Evolutionary conservation across 1,139 yeast species (phyloP), one percentile per base, ranked within the genome.

Genomic region (Lodderomyces parapsilosis): DNA sequence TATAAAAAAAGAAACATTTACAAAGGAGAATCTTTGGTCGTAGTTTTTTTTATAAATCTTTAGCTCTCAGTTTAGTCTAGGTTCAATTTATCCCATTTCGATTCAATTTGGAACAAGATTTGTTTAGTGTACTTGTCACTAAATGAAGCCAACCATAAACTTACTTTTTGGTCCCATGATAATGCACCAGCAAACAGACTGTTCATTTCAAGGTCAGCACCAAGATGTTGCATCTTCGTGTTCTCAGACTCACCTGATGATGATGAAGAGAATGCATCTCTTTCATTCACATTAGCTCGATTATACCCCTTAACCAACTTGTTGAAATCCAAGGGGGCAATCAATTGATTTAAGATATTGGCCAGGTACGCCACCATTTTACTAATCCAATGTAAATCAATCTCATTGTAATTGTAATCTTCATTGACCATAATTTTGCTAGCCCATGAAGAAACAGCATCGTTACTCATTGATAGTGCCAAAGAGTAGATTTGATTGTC

Each of bases 341-440:
- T 43, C 4, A 64, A 40, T 38, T 61, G 59, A 44, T 59, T 60
- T 6, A 68, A 41, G 27, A 55, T 56, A 42, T 66, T 60, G 0
- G 72, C 54, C 9, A 72, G 58, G 7, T 52, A 43, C 0, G 74
- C 65, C 1, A 73, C 44, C 4, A 72, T 71, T 42, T 53, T 55
- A 2, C 69, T 52, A 2, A 75, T 48, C 4, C 59, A 10, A 39
- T 60, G 58, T n/a, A 66, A 36, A 41, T 81, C 87, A 0, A 52
- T 45, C 9, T 55, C 57, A 1, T 68, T 53, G 49, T 63, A 80
- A 14, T 56, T 53, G 54, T 83, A 82, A 11, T 66, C 60, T 53
- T 82, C 88, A 52, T 78, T 74, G 7, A 76, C 71, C 32, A 73
- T 74, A 20, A 81, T 59, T 27, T 66, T 66, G 0, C 62, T 49